Percentiles rank a stretch among this genome's conserved stretches.
Conservation (phyloP, 371 early-diverging fungal species). For the Saksenaea vasiformis region DNA sequence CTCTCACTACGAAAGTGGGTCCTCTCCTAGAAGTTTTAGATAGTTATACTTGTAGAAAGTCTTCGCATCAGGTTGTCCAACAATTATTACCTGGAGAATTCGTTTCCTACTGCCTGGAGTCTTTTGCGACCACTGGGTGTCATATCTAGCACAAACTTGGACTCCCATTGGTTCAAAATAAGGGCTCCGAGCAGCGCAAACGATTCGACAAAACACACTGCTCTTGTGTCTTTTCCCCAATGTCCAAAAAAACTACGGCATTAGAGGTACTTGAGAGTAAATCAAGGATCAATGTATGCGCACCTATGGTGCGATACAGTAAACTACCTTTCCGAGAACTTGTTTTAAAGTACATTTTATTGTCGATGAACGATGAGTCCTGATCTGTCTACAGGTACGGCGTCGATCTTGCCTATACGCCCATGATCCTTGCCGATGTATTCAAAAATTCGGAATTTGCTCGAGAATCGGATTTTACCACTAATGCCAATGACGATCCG, state of each 20-base stretch:
- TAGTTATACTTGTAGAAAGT: too few species aligned
- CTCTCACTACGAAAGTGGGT: too few species aligned
- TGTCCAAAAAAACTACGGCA: constrained; percentile 24
- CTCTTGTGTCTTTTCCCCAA: too few species aligned
- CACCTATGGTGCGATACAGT: constrained; percentile 98
- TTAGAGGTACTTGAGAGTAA: constrained; percentile 54
- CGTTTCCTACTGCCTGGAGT: too few species aligned
- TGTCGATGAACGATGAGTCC: not conserved
- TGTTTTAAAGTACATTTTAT: constrained; percentile 67
- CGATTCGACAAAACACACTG: too few species aligned
- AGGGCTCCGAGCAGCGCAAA: too few species aligned
- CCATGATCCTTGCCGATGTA: constrained; percentile 97
- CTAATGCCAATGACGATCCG: constrained; percentile 76
- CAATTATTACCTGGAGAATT: too few species aligned
- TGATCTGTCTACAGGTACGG: constrained; percentile 65
- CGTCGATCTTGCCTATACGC: constrained; percentile 94
- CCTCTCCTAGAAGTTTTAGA: too few species aligned
- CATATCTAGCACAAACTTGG: too few species aligned
- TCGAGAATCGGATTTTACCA: constrained; percentile 82
- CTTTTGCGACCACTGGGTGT: too few species aligned
- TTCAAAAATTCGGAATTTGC: constrained; percentile 84
- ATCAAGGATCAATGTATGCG: constrained; percentile 77
- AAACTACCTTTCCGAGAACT: constrained; percentile 93
- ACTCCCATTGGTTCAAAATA: too few species aligned
- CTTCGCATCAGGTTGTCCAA: too few species aligned